Evolutionary conservation across 2,329 filamentous ascomycete genomes (phyloP).

Genomic region (Teratosphaeriaceae sp.): DNA sequence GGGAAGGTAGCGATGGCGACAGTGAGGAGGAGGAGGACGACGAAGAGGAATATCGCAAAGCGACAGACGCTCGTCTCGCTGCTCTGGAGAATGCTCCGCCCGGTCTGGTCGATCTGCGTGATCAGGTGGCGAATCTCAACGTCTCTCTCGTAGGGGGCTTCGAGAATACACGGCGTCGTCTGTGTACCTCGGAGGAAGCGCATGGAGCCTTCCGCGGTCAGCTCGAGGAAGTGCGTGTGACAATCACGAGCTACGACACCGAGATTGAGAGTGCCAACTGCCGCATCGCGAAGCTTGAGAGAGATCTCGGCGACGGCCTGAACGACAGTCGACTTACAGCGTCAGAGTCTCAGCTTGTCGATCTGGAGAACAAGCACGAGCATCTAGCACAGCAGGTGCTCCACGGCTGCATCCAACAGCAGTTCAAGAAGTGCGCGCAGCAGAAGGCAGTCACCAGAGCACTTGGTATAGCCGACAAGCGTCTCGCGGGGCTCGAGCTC

Average conservation of each 20-base stretch:
- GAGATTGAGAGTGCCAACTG: background rate
- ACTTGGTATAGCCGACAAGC: no score
- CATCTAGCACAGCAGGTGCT: background rate
- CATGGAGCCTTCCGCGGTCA: background rate
- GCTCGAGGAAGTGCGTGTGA: background rate
- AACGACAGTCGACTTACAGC: background rate
- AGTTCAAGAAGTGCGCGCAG: no score
- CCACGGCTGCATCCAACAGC: background rate
- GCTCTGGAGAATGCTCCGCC: no score
- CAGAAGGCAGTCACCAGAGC: no score
- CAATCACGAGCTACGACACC: background rate
- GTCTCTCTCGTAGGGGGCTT: background rate
- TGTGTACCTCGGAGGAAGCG: background rate
- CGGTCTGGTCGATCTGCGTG: no score
- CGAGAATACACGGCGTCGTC: background rate
- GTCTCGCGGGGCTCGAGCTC: no score
- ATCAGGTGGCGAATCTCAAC: no score
- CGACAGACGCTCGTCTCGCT: no score
- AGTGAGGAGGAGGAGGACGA: no score
- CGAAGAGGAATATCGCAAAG: no score
- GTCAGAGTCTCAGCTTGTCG: background rate
- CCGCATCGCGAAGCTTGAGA: background rate
- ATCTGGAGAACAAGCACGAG: background rate
- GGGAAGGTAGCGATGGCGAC: no score
- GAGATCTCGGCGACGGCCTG: background rate